Evolutionary conservation across 495 filamentous ascomycete species (phyloP), one percentile per base, ranked within the genome.

Genomic region (Ascobolus immersus): DNA sequence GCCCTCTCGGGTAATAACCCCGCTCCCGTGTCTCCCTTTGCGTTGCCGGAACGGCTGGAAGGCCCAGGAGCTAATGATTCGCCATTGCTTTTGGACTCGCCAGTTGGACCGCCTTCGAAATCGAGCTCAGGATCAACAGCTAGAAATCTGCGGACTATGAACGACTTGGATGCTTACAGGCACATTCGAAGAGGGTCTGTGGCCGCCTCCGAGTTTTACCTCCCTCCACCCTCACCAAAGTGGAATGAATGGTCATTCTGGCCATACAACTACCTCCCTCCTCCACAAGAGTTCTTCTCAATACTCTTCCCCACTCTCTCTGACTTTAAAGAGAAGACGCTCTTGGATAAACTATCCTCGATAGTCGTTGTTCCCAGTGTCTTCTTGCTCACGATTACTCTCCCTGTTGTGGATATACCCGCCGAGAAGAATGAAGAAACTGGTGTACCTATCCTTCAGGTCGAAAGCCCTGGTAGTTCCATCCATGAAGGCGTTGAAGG

Each of bases 241-340:
- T 40, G 45, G 35, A 44, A 42, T 12, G 37, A 39, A 1, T 50
- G 65, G 24, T 55, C 47, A 11, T 77, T 73, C 70, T 90, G 78
- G 78, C 76, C 75, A 7, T 73, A 76, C 47, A 56, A 50, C 14
- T 20, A 73, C n/a, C 53, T 84, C 2, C 71, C 78, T 4, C 54
- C 73, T 8, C 77, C 76, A 2, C 58, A 71, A 25, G 51, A 69
- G n/a, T 54, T 94, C 17, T 47, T 64, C 3, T 61, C 61, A 11
- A 86, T 77, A 1, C 55, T 94, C 3, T 99, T 94, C 43, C 89
- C 89, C 7, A 93, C 86, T 0, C 55, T 99, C 25, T 67, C 67
- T 38, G 62, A 57, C 11, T 99, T 81, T 76, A 55, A 52, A 31
- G 64, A 71, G 2, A 94, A 93, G 49, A 62, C 50, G 7, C 52